phyloP scores from a whole-genome alignment of 2,329 filamentous ascomycete species.

The Periconia macrospinosa region DNA sequence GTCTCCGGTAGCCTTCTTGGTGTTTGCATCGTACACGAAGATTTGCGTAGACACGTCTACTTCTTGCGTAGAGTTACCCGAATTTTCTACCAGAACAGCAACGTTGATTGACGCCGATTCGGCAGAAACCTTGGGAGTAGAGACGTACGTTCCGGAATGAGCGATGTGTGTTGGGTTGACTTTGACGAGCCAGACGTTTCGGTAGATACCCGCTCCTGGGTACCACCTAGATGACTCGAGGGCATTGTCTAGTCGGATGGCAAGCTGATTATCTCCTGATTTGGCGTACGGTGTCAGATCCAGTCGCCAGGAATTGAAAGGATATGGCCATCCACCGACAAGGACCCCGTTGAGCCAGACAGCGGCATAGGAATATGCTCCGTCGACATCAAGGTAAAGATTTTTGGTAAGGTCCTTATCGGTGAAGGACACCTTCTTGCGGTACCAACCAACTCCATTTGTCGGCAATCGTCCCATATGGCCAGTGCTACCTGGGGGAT shows the following conservation, averaged over 20 bases:
- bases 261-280: conserved; percentile 47
- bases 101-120: conserved; percentile 51
- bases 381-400: conserved; percentile 54
- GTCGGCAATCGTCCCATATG: conserved; percentile 52
- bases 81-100: conserved; percentile 52
- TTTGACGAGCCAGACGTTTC: conserved; percentile 58
- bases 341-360: conserved; percentile 57
- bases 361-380: conserved; percentile 56
- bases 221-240: conserved; percentile 57
- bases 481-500: conserved; percentile 38
- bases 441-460: conserved; percentile 60
- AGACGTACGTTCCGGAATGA: conserved; percentile 56
- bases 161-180: conserved; percentile 49
- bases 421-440: conserved; percentile 42
- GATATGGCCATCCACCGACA: conserved; percentile 57
- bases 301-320: conserved; percentile 55
- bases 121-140: conserved; percentile 44
- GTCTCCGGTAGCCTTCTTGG: conserved; percentile 17
- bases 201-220: conserved; percentile 57
- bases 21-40: conserved; percentile 40
- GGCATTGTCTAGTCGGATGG: conserved; percentile 56
- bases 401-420: conserved; percentile 35
- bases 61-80: conserved; percentile 30
- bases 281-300: conserved; percentile 51
- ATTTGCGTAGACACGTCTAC: conserved; percentile 49